A percentile compares a stretch with the other conserved stretches of the same genome.
Conservation (phyloP, 2,329 filamentous ascomycete species). For the Hortaea sp. region DNA sequence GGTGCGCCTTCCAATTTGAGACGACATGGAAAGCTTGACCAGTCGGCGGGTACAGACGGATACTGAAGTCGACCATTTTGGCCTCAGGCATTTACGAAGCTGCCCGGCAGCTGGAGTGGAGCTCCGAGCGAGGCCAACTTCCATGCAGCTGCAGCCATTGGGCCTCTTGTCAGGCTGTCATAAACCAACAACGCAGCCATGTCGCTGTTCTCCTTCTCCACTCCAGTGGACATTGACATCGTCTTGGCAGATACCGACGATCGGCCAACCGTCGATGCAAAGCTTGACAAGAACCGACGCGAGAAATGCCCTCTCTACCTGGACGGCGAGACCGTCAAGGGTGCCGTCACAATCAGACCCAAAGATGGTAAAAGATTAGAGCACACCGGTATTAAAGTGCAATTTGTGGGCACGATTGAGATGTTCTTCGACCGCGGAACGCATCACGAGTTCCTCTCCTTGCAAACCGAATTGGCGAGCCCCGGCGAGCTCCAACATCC, state of each 20-base stretch:
- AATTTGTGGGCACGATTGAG: conserved; percentile 98
- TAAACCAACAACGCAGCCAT: conserved; percentile 37
- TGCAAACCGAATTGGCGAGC: conserved; percentile 92
- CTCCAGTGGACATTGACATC: conserved; percentile 96
- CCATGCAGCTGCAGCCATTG: too few species aligned
- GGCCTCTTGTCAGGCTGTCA: too few species aligned
- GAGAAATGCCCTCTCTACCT: conserved; percentile 96
- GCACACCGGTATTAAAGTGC: conserved; percentile 98
- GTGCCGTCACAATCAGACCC: conserved; percentile 83
- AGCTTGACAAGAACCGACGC: conserved; percentile 94
- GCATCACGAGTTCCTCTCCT: conserved; percentile 96
- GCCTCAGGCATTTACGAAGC: too few species aligned
- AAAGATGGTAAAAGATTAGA: conserved; percentile 98
- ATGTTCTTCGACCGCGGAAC: conserved; percentile 99
- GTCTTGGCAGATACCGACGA: conserved; percentile 93
- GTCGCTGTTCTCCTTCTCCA: conserved; percentile 93
- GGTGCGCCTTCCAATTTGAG: too few species aligned
- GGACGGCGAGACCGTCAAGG: conserved; percentile 97
- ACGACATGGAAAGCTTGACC: too few species aligned
- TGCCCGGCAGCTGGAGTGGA: too few species aligned
- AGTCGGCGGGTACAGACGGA: too few species aligned
- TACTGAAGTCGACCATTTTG: too few species aligned
- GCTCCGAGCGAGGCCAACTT: too few species aligned
- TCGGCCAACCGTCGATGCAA: conserved; percentile 90
- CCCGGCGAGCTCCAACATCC: conserved; percentile 97